Base-by-base conservation (phyloP, 1,284 basidiomycete genomes). In the Abortiporus biennis region DNA sequence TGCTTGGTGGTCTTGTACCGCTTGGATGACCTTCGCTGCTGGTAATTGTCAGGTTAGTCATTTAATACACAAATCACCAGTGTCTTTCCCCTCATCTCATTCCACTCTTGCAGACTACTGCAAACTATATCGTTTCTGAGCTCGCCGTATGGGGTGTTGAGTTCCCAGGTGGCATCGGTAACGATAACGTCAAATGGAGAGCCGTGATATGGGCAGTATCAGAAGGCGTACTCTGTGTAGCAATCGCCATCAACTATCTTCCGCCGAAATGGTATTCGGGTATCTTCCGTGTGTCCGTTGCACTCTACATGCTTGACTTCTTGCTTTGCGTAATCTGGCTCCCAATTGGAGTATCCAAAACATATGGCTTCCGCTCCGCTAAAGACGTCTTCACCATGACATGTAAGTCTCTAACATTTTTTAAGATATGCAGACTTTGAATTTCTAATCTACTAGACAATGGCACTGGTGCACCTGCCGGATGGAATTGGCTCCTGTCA, bases 11-110 rank as follows among this genome's bases (percentile, higher is more conserved):
- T 73, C 86, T 20, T 80, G 77, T 47, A 91, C 89, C 1, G 89
- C 89, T 13, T 92, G 90, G 90, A 90, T 90, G 76, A 91, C 88
- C 0, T 92, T 91, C 54, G 72, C 79, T 38, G 89, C 90, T 11
- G 77, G 83, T 31, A 90, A 88, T 55, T 88, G 84, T 47, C 86
- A 90, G 65, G 87, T 83, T 39, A 24, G 68, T 35, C 46, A 11
- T 8, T 27, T 9, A n/a, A 33, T 17, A 11, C 19, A 39, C 41
- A n/a, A 36, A 33, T 33, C 15, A 21, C 25, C 16, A n/a, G 27
- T 36, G 21, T 2, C 37, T 21, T 15, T 22, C 29, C 17, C 6
- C 33, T 42, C 37, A 29, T 22, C 19, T 38, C 17, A 21, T 6
- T 31, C 45, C n/a, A n/a, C n/a, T n/a, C n/a, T n/a, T n/a, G 35